Evolutionary conservation across 345 rosid species (phyloP), one percentile per base, ranked within the genome.

Genomic region (Aegle marmelos): DNA sequence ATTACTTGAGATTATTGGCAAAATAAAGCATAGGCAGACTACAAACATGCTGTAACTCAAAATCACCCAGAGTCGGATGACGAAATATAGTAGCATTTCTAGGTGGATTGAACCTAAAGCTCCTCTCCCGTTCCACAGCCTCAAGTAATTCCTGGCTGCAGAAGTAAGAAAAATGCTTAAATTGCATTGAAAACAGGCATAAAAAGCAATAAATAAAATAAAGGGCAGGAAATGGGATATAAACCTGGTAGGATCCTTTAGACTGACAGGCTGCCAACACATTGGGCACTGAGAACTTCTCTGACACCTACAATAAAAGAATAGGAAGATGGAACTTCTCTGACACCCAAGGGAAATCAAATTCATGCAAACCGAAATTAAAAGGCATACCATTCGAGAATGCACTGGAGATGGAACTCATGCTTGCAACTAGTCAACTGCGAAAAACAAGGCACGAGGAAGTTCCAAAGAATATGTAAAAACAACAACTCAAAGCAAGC

Each of bases 281-380:
- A 96, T 96, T 7, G 99, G 99, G 85, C 99, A 96, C 73, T 94
- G 97, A 45, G 99, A 94, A 77, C 99, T 96, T 86, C 98, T 92
- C 74, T 96, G 99, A 77, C 99, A 96, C 98, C 99, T 95, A 78
- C 56, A 85, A 65, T 22, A 65, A 33, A 21, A 78, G 59, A 69
- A 53, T 27, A 54, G 58, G 67, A 54, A 45, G 50, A 45, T 45
- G 50, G 95, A 94, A 77, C 97, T 94, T 86, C 98, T 92, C 74
- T 94, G 98, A 76, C 99, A 92, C 94, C 98, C 88, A 78, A 34
- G 76, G 59, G 66, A 41, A n/a, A 54, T 56, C 62, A 54, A n/a
- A 66, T 37, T 57, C 13, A 14, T 25, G 56, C 53, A 62, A 58
- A 27, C 11, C 34, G 63, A 72, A 33, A 68, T 25, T 27, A n/a